Evolutionary conservation across 2,329 filamentous ascomycete genomes (phyloP), one percentile per base, ranked within the genome.

Genomic region (Acephala macrosclerotiorum): DNA sequence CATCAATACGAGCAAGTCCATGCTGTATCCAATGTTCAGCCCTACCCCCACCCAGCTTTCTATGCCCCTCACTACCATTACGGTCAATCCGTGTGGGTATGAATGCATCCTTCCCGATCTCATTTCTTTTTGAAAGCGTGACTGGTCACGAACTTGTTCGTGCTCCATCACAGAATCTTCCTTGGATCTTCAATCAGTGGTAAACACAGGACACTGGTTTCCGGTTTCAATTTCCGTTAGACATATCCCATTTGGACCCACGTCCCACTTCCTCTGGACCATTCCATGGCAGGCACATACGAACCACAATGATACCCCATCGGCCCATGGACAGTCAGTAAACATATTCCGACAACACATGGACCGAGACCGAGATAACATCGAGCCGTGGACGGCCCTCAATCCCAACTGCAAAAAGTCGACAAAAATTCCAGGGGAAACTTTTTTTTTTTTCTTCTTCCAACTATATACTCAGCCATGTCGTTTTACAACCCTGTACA

Each of bases 401-500:
- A 58, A 59, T 63, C 63, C 47, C 45, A n/a, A 20, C 47, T 26
- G 25, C 25, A 9, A 57, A 63, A 60, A 63, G 38, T 57, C 53
- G 60, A 59, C 56, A 66, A 65, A 45, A 53, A 2, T 38, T 25
- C 60, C 29, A 40, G 63, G 60, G 61, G 51, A 42, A 60, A 22
- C 6, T 22, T 7, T 3, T 3, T 35, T 29, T 20, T 26, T 55
- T 12, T 51, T 11, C 35, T 33, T 33, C 16, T 56, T 12, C 61
- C 53, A 47, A 56, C 35, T 64, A 51, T 26, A 18, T 38, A 66
- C 12, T 36, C 61, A 29, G 53, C 58, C 61, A 67, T 70, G 64
- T 72, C 51, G 53, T 68, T 67, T 68, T 68, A 70, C 53, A 61
- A 63, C 45, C 33, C 36, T 72, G 70, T 72, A 72, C 62, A 72